phyloP scores from a whole-genome alignment of 495 filamentous ascomycete species.

The Penicillium verhagenii region DNA sequence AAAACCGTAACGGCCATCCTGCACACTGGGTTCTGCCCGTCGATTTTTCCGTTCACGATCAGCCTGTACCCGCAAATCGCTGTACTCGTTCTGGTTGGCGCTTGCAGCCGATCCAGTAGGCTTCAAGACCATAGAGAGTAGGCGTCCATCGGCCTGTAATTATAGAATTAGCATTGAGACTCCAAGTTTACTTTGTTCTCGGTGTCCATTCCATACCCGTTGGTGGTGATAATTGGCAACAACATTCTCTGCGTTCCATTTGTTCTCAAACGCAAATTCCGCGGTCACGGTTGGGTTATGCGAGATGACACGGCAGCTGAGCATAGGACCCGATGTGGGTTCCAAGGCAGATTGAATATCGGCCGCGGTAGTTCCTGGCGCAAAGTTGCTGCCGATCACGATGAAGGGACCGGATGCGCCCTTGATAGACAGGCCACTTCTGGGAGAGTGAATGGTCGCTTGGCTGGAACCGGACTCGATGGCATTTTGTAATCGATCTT shows the following conservation, averaged over 20 bases:
- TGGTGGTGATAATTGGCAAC: constrained; percentile 85
- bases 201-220: constrained; percentile 52
- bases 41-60: constrained; percentile 46
- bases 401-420: constrained; percentile 72
- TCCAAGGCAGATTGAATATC: constrained; percentile 89
- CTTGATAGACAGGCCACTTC: constrained; percentile 67
- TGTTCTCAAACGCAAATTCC: constrained; percentile 79
- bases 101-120: constrained; percentile 31
- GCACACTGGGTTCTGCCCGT: constrained; percentile 47
- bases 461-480: constrained; percentile 29
- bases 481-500: constrained; percentile 37
- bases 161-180: constrained; percentile 20
- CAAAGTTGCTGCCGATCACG: constrained; percentile 88
- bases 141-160: constrained; percentile 76
- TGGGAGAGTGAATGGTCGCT: constrained; percentile 24
- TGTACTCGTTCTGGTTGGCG: constrained; percentile 33
- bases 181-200: neutral
- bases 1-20: constrained; percentile 65
- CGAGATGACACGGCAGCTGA: constrained; percentile 69
- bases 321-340: constrained; percentile 66
- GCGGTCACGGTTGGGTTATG: constrained; percentile 76
- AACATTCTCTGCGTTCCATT: constrained; percentile 72
- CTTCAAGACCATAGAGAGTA: constrained; percentile 75
- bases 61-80: constrained; percentile 44
- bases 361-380: constrained; percentile 86